Evolutionary conservation across 1,284 basidiomycete species (phyloP).

Genomic region (Ceratobasidium sp.): DNA sequence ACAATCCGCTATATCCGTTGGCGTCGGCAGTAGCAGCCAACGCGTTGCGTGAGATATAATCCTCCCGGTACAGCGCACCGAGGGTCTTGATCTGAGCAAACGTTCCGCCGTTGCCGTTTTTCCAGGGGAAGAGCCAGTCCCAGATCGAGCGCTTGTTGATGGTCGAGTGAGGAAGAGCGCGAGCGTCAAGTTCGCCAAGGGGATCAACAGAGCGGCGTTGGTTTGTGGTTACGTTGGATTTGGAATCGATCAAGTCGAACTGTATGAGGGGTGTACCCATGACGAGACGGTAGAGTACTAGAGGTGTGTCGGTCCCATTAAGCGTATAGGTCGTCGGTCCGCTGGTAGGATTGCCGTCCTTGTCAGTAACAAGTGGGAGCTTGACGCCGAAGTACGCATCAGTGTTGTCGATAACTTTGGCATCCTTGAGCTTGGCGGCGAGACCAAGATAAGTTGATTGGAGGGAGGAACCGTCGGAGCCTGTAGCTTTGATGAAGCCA

Average conservation of each 20-base stretch:
- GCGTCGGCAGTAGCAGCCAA: slow-evolving; percentile 6
- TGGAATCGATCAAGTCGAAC: slow-evolving; percentile 56
- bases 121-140: slow-evolving; percentile 34
- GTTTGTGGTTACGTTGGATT: slow-evolving; percentile 13
- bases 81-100: slow-evolving; percentile 23
- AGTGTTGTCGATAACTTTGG: slow-evolving; percentile 55
- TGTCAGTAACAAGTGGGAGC: slow-evolving; percentile 19
- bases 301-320: slow-evolving; percentile 29
- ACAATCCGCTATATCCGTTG: slow-evolving; percentile 20
- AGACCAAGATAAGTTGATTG: slow-evolving; percentile 53
- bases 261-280: slow-evolving; percentile 56
- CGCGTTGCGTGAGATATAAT: slow-evolving; percentile 30
- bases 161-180: not conserved
- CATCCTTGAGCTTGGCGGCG: slow-evolving; percentile 56
- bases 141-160: slow-evolving; percentile 37
- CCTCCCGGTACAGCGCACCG: slow-evolving; percentile 17
- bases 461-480: slow-evolving; percentile 42
- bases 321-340: slow-evolving; percentile 52
- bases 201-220: slow-evolving; percentile 48
- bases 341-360: not conserved
- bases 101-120: not conserved
- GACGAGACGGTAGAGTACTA: slow-evolving; percentile 51
- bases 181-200: slow-evolving; percentile 19
- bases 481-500: slow-evolving; percentile 50
- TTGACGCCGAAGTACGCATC: no score